A percentile compares a stretch with the other conserved stretches of the same genome.
These are phyloP conservation scores for Globisporangium iwayamae DNA, from an alignment of 352 stramenopile species.

Conservation along the genomic window DNA sequence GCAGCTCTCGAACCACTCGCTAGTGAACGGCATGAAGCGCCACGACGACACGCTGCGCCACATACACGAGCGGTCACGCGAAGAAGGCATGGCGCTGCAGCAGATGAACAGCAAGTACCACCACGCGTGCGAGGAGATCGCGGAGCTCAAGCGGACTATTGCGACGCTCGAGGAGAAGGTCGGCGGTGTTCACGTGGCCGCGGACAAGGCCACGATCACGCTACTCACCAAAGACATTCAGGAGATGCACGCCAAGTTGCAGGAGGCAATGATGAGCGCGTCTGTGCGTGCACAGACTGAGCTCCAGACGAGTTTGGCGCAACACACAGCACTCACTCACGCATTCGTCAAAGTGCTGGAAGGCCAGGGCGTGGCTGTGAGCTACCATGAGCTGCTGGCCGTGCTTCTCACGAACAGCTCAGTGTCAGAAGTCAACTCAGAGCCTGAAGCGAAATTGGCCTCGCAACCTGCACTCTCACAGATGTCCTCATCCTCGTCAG, in stretches of 20 bases:
- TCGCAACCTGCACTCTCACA: neutral
- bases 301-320: neutral
- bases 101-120: constrained; percentile 62
- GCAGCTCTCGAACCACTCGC: constrained; percentile 43
- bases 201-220: constrained; percentile 62
- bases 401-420: constrained; percentile 7
- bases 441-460: neutral
- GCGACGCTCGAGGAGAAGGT: constrained; percentile 62
- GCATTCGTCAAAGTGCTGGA: constrained; percentile 37
- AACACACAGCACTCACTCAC: constrained; percentile 21
- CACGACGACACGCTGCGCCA: constrained; percentile 73
- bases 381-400: constrained; percentile 30
- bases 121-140: constrained; percentile 67
- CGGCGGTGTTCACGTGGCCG: constrained; percentile 57
- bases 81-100: constrained; percentile 44
- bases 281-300: neutral
- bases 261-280: neutral
- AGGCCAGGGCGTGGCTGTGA: constrained; percentile 24
- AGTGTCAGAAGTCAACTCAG: neutral
- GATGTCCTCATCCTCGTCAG: neutral
- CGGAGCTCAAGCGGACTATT: constrained; percentile 69
- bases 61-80: constrained; percentile 46
- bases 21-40: constrained; percentile 66
- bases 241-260: constrained; percentile 31
- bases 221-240: constrained; percentile 58